A percentile compares a stretch with the other conserved stretches of the same genome.
Conservation (phyloP, 306 rosid genomes). For the Sophora flavescens region DNA sequence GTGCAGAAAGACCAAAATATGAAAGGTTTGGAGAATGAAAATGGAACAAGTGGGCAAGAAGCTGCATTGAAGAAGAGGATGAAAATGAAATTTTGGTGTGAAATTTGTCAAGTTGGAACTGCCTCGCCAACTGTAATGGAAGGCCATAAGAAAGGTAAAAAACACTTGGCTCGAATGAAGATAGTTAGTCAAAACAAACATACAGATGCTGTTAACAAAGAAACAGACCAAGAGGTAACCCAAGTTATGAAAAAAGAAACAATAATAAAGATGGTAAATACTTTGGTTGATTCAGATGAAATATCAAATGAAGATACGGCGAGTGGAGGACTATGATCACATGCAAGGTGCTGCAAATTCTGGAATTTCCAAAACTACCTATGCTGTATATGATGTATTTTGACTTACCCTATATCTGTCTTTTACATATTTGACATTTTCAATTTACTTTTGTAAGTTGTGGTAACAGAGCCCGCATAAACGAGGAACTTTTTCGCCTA, state of each 20-base stretch:
- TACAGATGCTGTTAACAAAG: neutral
- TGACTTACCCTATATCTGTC: neutral
- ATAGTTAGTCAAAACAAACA: slow-evolving; percentile 6
- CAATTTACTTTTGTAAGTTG: neutral
- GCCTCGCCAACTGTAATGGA: slow-evolving; percentile 39
- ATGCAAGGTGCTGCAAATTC: slow-evolving; percentile 4
- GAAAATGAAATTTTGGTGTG: slow-evolving; percentile 53
- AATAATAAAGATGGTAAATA: neutral
- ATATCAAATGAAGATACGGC: neutral
- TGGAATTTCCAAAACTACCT: neutral
- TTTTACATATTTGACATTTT: neutral
- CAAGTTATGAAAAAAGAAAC: slow-evolving; percentile 28
- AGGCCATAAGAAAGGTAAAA: slow-evolving; percentile 57
- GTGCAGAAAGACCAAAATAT: slow-evolving; percentile 33
- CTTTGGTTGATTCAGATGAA: neutral
- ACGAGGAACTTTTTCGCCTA: neutral
- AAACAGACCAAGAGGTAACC: slow-evolving; percentile 17
- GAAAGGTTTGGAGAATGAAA: slow-evolving; percentile 26
- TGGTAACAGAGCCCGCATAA: neutral
- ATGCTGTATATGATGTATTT: neutral
- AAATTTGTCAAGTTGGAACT: slow-evolving; percentile 54
- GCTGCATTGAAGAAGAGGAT: neutral
- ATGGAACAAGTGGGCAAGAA: neutral
- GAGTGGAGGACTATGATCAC: slow-evolving; percentile 13
- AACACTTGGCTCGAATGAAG: slow-evolving; percentile 44